Evolutionary conservation across 2,329 filamentous ascomycete species (phyloP).

Genomic region (Pseudogymnoascus sp.): DNA sequence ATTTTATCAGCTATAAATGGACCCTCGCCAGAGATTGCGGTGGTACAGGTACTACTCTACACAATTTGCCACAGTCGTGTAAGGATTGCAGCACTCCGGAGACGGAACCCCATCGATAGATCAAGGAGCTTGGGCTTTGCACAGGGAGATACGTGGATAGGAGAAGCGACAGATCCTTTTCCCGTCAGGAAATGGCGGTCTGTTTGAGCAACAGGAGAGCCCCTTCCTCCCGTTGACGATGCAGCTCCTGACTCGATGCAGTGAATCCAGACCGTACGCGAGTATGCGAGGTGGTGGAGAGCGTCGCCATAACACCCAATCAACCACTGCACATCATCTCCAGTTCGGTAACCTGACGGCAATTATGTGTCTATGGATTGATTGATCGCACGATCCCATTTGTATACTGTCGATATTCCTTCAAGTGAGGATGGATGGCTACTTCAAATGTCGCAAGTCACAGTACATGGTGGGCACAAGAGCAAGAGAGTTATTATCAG

Average conservation of each 20-base stretch:
- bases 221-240: neutral
- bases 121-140: neutral
- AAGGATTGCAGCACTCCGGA: neutral
- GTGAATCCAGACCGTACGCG: neutral
- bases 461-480: neutral
- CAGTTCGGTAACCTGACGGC: neutral
- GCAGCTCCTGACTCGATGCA: neutral
- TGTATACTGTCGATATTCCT: neutral
- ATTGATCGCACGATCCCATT: neutral
- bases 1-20: neutral
- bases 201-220: neutral
- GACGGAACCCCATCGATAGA: neutral
- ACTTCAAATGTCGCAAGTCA: neutral
- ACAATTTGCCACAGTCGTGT: neutral
- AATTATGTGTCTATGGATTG: neutral
- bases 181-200: neutral
- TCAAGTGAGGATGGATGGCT: neutral
- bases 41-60: neutral
- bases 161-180: neutral
- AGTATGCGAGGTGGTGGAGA: slow-evolving; percentile 1
- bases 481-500: neutral
- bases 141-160: neutral
- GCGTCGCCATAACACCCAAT: neutral
- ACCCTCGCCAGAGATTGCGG: neutral
- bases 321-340: neutral